Base-by-base conservation (phyloP, 805 yeast genomes). In the Diddensiella caesifluorescens region DNA sequence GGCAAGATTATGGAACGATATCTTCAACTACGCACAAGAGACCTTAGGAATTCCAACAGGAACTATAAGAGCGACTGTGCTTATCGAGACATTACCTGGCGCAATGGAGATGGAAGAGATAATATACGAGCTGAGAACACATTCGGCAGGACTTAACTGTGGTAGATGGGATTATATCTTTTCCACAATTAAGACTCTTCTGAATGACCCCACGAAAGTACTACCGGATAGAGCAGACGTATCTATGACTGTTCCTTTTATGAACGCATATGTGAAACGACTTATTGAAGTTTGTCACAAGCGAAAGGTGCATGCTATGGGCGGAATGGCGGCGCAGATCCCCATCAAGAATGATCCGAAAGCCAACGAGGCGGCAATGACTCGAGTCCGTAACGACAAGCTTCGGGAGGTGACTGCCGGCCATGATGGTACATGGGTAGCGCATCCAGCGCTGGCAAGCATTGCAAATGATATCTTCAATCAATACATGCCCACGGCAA, bases 101-200 rank as follows among this genome's bases (percentile, higher is more conserved):
- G 83, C 80, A 15, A 78, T 78, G 68, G 83, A 79, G 60, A 77
- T 80, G 82, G 84, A 79, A 59, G 85, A 79, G 62, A 80, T 79
- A 57, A 79, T 79, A 55, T 80, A 75, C 61, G 83, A 79, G 62
- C 75, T 79, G 55, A 69, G 83, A 56, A 74, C 73, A 53, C 85
- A 80, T 64, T 75, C 77, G 44, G 75, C 80, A 21, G 85, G 85
- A 20, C 72, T 79, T 58, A 80, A 79, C 69, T 79, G 85, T 61
- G 85, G 85, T 49, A 68, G 84, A 53, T 79, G 85, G 85, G 85
- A 80, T 59, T 79, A 79, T 67, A 78, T 79, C 52, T 80, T 79
- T 69, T 72, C 79, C 35, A 77, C 73, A 59, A 79, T 78, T 63
- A 80, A 80, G 63, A 72, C 75, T 29, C 70, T 80, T 59, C 69